A percentile compares a stretch with the other conserved stretches of the same genome.
Conservation (phyloP, 441 rosid genomes). For the Flueggea neowawraea region DNA sequence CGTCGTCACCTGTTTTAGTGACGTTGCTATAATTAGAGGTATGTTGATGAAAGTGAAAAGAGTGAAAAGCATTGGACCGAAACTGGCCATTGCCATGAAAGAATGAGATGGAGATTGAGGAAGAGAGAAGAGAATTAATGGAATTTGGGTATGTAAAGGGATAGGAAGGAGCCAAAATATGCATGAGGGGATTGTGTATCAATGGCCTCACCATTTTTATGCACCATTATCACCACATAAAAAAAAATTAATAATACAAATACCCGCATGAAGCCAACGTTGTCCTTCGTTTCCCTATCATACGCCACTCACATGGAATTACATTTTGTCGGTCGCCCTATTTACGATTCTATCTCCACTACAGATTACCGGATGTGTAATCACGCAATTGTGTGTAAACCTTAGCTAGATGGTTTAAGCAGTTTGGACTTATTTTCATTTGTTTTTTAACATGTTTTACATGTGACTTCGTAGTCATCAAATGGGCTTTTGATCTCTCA, state of each 20-base stretch:
- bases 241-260: neutral
- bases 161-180: neutral
- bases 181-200: conserved; percentile 4
- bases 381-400: too few relatives aligned
- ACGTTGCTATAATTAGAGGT: conserved; percentile 6
- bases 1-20: neutral
- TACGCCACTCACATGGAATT: too few relatives aligned
- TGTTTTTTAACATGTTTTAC: too few relatives aligned
- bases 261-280: neutral
- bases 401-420: too few relatives aligned
- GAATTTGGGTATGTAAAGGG: neutral
- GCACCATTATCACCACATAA: conserved; percentile 14
- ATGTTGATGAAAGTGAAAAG: conserved; percentile 15
- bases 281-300: neutral
- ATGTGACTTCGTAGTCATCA: too few relatives aligned
- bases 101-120: neutral
- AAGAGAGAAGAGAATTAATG: neutral
- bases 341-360: too few relatives aligned
- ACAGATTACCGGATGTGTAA: too few relatives aligned
- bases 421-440: too few relatives aligned
- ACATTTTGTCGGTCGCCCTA: too few relatives aligned
- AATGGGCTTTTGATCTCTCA: too few relatives aligned
- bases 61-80: conserved; percentile 1
- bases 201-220: conserved; percentile 23
- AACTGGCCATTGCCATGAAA: conserved; percentile 10